Percentiles rank a stretch among this genome's conserved stretches.
Conservation (phyloP, 2,329 filamentous ascomycete species). For the Fusarium solani-melongenae region DNA sequence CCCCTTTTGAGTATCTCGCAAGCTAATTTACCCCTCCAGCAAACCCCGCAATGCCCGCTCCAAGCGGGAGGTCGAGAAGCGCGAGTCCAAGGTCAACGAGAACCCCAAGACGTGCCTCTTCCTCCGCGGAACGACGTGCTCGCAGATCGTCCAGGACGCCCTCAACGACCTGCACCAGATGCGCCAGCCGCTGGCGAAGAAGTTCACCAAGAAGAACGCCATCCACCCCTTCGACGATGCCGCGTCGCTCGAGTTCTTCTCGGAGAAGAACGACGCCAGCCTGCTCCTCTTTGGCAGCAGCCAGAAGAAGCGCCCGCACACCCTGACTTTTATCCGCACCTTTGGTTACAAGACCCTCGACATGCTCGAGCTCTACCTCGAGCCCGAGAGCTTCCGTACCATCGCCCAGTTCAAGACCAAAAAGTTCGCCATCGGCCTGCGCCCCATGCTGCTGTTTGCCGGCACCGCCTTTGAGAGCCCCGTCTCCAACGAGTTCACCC, state of each 20-base stretch:
- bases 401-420: constrained; percentile 81
- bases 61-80: constrained; percentile 93
- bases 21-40: constrained; percentile 46
- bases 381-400: constrained; percentile 76
- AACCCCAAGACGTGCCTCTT: constrained; percentile 92
- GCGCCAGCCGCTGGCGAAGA: constrained; percentile 85
- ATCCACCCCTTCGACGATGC: constrained; percentile 95
- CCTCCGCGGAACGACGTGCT: constrained; percentile 87
- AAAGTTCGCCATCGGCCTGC: constrained; percentile 82
- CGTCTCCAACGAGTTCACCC: constrained; percentile 80
- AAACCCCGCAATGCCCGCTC: constrained; percentile 82
- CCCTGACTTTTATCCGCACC: constrained; percentile 82
- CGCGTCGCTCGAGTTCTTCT: constrained; percentile 91
- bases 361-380: constrained; percentile 91
- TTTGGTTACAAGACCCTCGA: constrained; percentile 91
- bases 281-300: constrained; percentile 86
- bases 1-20: background rate
- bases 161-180: constrained; percentile 87
- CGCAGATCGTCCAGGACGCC: constrained; percentile 83
- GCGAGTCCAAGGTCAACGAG: constrained; percentile 88
- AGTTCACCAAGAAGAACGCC: constrained; percentile 97
- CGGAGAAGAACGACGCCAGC: constrained; percentile 93
- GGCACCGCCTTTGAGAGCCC: constrained; percentile 89
- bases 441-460: constrained; percentile 91
- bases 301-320: constrained; percentile 96